Evolutionary conservation across 2,329 filamentous ascomycete species (phyloP), one percentile per base, ranked within the genome.

Genomic region (Fusarium nygamai): DNA sequence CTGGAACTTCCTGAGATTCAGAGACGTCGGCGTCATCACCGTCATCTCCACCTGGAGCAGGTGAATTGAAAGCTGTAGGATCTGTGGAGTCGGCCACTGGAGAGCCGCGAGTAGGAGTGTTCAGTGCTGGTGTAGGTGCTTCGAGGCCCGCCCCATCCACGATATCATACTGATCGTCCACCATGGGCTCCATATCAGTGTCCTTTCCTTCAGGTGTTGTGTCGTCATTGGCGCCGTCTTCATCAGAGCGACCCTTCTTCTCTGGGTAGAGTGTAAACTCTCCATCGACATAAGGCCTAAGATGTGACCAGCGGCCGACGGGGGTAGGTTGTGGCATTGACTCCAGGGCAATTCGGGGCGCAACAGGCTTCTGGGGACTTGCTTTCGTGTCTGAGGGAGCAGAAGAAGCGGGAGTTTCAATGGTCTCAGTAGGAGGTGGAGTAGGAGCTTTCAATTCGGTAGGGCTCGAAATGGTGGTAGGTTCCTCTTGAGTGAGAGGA

Each of bases 181-280:
- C 74, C 78, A 79, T 78, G 22, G 77, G 77, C 41, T 81, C 80
- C 75, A 78, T 77, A n/a, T 80, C 81, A 27, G 57, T 70, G 27
- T 81, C 80, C 50, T 81, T 81, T 29, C 80, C 80, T n/a, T 82
- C 82, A 3, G 78, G 68, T 22, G 78, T 78, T 33, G 73, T 72
- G 33, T 83, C 81, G 13, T 83, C 81, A 31, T 72, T 69, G 36
- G 75, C 69, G 7, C 71, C 74, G 27, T 83, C 82, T 24, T 82
- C 82, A 13, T 83, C 80, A 22, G 74, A 65, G 19, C 77, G 77
- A 24, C 72, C 67, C 64, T 79, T 83, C 69, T 78, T 83, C 62
- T 85, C 84, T 3, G 84, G 84, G 50, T 85, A 85, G 5, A 79
- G 71, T 31, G 82, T 71, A 61, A 78, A 83, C 64, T 85, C 83